These are phyloP conservation scores for Exophiala bonariae DNA, from an alignment of 2,329 filamentous ascomycete species.

Conservation along the genomic window DNA sequence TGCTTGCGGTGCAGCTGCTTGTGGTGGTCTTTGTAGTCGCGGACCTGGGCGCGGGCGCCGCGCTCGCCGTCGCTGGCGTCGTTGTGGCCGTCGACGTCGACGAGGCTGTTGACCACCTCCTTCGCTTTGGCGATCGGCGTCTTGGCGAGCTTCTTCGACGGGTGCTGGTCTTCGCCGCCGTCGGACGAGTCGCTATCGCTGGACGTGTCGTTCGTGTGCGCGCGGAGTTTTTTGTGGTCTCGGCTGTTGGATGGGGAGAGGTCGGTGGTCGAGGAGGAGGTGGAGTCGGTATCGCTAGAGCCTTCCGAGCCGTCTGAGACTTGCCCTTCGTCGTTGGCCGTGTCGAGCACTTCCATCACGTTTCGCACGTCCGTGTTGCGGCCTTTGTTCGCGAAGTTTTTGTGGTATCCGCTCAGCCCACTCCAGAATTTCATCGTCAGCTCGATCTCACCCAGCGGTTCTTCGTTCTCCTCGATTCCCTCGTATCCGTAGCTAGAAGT, in stretches of 20 bases:
- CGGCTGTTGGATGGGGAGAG: background rate
- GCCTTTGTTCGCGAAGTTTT: conserved; percentile 50
- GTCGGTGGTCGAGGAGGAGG: conserved; percentile 13
- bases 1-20: conserved; percentile 69
- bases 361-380: conserved; percentile 56
- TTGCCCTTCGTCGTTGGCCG: conserved; percentile 59
- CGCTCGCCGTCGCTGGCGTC: conserved; percentile 27
- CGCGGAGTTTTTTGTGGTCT: conserved; percentile 17
- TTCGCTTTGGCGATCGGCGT: conserved; percentile 15
- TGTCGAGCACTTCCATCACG: conserved; percentile 65
- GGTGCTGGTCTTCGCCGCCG: conserved; percentile 3
- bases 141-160: conserved; percentile 11
- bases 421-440: conserved; percentile 61
- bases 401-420: conserved; percentile 62
- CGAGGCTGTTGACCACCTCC: conserved; percentile 11
- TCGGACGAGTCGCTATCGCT: conserved; percentile 9
- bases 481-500: conserved; percentile 38
- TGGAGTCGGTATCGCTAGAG: conserved; percentile 16
- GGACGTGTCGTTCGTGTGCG: conserved; percentile 20
- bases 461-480: conserved; percentile 54
- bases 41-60: conserved; percentile 45
- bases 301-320: conserved; percentile 43
- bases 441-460: conserved; percentile 59
- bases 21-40: conserved; percentile 66
- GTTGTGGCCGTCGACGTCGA: conserved; percentile 24